Conservation (phyloP, 768 basidiomycete species). For the Serendipita sp. region DNA sequence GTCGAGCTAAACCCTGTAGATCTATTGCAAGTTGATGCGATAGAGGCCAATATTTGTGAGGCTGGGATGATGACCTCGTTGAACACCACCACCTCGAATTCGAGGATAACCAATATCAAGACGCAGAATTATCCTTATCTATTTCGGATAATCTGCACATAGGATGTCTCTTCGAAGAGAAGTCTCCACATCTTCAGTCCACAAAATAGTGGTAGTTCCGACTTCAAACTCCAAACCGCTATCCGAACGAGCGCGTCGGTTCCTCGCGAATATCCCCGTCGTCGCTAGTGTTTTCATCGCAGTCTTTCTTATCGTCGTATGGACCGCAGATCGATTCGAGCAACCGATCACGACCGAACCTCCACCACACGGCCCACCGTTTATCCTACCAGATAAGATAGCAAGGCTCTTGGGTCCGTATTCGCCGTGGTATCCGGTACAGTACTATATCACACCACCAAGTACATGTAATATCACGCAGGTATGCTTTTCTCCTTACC, state of each 20-base stretch:
- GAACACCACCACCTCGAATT: no score
- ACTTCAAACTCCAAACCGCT: background rate
- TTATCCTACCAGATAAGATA: background rate
- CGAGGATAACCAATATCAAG: no score
- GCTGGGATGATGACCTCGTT: no score
- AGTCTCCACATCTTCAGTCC: no score
- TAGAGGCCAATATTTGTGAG: no score
- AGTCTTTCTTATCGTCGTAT: background rate
- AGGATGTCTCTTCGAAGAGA: no score
- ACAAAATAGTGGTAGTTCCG: no score
- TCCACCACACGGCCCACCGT: background rate
- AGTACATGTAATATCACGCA: slow-evolving; percentile 37
- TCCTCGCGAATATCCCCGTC: background rate
- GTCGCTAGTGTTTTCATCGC: background rate
- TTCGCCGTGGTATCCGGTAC: slow-evolving; percentile 40
- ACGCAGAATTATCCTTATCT: no score
- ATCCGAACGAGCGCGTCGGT: background rate
- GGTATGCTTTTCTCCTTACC: slow-evolving; percentile 20
- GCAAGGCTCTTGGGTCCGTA: slow-evolving; percentile 20
- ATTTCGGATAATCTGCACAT: no score
- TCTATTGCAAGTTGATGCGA: no score
- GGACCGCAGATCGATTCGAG: background rate
- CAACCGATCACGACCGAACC: background rate
- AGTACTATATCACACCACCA: slow-evolving; percentile 31
- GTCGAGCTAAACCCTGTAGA: no score